Percentiles rank a stretch among this genome's conserved stretches.
These are phyloP conservation scores for Escallonia herrerae DNA, from an alignment of 129 eudicot species.

Conservation along the genomic window DNA sequence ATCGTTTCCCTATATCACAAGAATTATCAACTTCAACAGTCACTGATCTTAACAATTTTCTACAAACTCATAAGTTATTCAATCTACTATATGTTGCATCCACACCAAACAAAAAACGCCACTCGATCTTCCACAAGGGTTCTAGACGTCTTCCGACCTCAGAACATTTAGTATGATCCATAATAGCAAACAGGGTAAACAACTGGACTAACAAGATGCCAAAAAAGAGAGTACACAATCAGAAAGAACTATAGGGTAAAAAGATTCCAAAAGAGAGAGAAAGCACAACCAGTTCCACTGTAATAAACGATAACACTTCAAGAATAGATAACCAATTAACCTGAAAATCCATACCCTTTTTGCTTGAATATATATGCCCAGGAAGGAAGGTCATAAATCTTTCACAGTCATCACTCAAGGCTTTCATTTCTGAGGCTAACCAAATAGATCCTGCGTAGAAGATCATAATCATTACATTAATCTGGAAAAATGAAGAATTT, in stretches of 20 bases:
- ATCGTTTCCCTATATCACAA: too few relatives aligned
- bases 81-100: too few relatives aligned
- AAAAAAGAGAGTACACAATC: not conserved
- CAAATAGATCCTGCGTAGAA: slow-evolving; percentile 82
- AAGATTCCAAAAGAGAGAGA: not conserved
- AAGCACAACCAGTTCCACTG: not conserved
- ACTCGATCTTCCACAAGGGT: not conserved
- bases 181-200: not conserved
- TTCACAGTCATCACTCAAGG: slow-evolving; percentile 98
- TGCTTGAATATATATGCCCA: slow-evolving; percentile 97
- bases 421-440: slow-evolving; percentile 99
- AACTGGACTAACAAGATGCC: not conserved
- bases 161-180: not conserved
- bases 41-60: too few relatives aligned
- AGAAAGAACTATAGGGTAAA: not conserved
- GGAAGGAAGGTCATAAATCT: slow-evolving; percentile 81
- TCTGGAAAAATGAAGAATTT: not conserved
- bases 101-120: not conserved
- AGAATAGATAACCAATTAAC: not conserved
- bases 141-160: not conserved
- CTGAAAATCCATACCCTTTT: slow-evolving; percentile 48
- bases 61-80: too few relatives aligned
- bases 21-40: too few relatives aligned
- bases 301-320: not conserved
- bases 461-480: not conserved